phyloP scores from a whole-genome alignment of 2,329 filamentous ascomycete genomes.

The Orbilia brochopaga region DNA sequence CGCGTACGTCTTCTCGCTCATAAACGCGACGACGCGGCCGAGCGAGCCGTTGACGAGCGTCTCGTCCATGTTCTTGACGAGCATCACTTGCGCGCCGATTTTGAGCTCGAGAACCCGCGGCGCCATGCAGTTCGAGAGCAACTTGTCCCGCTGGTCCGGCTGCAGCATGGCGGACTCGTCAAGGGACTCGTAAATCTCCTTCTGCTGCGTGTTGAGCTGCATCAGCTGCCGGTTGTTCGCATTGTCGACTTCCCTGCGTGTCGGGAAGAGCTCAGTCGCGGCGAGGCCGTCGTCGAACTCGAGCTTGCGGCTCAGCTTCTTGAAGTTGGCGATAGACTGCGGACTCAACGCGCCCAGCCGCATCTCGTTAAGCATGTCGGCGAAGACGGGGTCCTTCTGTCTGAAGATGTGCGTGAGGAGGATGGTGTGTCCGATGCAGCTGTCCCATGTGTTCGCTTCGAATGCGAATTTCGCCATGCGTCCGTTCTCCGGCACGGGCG shows the following conservation, averaged over 20 bases:
- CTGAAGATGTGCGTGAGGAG: slow-evolving; percentile 94
- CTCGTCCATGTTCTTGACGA: slow-evolving; percentile 99
- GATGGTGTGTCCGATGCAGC: slow-evolving; percentile 93
- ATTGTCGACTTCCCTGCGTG: slow-evolving; percentile 82
- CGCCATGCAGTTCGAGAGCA: slow-evolving; percentile 91
- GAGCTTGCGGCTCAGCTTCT: slow-evolving; percentile 72
- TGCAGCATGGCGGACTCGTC: slow-evolving; percentile 75
- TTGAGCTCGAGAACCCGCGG: slow-evolving; percentile 81
- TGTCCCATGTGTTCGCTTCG: slow-evolving; percentile 88
- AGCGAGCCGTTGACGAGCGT: slow-evolving; percentile 91
- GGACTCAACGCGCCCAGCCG: slow-evolving; percentile 79
- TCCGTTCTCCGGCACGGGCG: slow-evolving; percentile 79
- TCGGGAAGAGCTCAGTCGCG: slow-evolving; percentile 92
- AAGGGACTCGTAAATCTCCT: slow-evolving; percentile 71
- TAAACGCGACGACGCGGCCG: slow-evolving; percentile 82
- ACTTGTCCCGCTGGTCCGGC: slow-evolving; percentile 71
- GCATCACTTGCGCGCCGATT: slow-evolving; percentile 93
- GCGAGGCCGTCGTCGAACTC: slow-evolving; percentile 75
- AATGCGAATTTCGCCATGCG: slow-evolving; percentile 87
- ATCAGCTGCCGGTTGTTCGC: slow-evolving; percentile 79
- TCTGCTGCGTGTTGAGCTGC: slow-evolving; percentile 71
- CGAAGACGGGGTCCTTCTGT: slow-evolving; percentile 89
- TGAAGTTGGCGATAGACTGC: slow-evolving; percentile 79
- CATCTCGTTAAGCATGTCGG: slow-evolving; percentile 97
- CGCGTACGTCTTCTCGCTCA: slow-evolving; percentile 70